A percentile compares a stretch with the other conserved stretches of the same genome.
These are phyloP conservation scores for Pichia californica DNA, from an alignment of 805 yeast genomes.

Conservation along the genomic window DNA sequence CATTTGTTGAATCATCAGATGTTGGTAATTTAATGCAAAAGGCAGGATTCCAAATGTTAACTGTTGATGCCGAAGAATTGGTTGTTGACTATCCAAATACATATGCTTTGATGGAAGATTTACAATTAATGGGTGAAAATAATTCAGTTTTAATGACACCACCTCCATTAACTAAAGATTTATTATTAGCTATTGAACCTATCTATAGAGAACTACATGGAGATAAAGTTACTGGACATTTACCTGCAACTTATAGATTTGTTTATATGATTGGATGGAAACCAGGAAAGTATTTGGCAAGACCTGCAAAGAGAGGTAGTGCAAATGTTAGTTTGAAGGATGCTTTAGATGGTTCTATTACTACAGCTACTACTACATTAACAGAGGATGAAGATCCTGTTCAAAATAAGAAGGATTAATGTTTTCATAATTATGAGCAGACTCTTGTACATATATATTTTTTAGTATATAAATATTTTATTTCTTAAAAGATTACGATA, in stretches of 20 bases:
- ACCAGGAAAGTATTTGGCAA: constrained; percentile 59
- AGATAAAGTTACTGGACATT: constrained; percentile 39
- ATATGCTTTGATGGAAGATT: constrained; percentile 57
- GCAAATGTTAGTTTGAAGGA: constrained; percentile 67
- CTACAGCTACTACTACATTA: constrained; percentile 11
- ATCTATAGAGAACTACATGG: constrained; percentile 71
- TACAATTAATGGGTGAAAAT: constrained; percentile 80
- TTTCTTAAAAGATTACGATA: too few species aligned
- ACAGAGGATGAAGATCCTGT: constrained; percentile 13
- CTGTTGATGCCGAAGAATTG: constrained; percentile 79
- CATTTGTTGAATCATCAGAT: constrained; percentile 72
- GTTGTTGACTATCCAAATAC: constrained; percentile 74
- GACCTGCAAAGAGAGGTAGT: constrained; percentile 67
- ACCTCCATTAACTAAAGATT: constrained; percentile 48
- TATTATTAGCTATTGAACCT: constrained; percentile 68
- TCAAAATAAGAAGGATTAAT: not conserved
- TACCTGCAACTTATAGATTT: constrained; percentile 79
- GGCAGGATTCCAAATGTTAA: constrained; percentile 73
- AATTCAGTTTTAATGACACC: constrained; percentile 43
- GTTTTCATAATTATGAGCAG: too few species aligned
- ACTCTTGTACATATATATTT: too few species aligned
- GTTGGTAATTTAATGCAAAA: constrained; percentile 65
- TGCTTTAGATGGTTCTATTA: constrained; percentile 31
- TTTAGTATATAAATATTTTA: too few species aligned
- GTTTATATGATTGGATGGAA: constrained; percentile 90